These are phyloP conservation scores for Phyllostachys edulis DNA, from an alignment of 176 grass and related monocot genomes.

Conservation along the genomic window DNA sequence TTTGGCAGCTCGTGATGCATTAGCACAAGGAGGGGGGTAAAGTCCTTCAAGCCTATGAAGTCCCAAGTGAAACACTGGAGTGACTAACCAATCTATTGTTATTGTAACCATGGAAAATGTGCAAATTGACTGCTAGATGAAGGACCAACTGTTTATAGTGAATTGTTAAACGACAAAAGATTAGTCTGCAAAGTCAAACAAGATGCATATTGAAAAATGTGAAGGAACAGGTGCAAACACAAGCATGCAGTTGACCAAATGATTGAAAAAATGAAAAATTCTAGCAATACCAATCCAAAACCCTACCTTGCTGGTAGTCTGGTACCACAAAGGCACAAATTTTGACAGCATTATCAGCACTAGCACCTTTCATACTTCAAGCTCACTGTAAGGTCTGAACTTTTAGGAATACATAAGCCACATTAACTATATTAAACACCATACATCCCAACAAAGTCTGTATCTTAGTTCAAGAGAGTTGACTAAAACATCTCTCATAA, in stretches of 20 bases:
- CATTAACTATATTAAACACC: constrained; percentile 10
- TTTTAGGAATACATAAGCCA: constrained; percentile 1
- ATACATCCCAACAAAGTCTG: constrained; percentile 1
- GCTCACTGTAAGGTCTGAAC: background rate
- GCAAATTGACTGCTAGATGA: constrained; percentile 4
- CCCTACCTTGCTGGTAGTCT: background rate
- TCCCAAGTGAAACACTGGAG: background rate
- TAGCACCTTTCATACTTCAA: constrained; percentile 13
- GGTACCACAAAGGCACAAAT: background rate
- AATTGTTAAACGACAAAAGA: background rate
- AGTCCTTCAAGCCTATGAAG: background rate
- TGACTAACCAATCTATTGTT: background rate
- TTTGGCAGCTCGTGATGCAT: background rate
- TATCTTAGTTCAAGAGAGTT: constrained; percentile 12
- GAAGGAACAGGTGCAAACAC: background rate
- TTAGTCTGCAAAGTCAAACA: constrained; percentile 16
- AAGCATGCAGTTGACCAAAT: constrained; percentile 18
- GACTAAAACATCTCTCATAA: background rate
- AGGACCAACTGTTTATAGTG: background rate
- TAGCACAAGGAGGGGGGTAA: background rate
- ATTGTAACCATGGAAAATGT: background rate
- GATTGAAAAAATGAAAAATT: constrained; percentile 18
- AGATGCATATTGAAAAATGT: constrained; percentile 17
- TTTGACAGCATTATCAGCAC: constrained; percentile 18
- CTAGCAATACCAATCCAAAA: background rate